A percentile compares a stretch with the other conserved stretches of the same genome.
phyloP scores from a whole-genome alignment of 1,284 basidiomycete genomes.

The Leucoagaricus sp. region DNA sequence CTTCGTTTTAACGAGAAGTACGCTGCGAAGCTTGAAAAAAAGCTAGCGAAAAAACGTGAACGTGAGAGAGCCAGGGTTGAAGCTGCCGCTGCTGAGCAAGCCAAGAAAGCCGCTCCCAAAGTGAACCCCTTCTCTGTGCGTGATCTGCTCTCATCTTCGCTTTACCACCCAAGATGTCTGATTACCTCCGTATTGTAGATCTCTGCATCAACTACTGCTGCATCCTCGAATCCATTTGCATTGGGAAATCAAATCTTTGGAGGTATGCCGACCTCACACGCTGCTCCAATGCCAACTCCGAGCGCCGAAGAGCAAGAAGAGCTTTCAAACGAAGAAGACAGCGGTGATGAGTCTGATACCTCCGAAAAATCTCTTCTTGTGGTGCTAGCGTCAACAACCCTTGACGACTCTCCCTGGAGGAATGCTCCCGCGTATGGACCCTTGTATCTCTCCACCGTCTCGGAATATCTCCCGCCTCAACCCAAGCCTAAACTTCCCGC shows the following conservation, averaged over 20 bases:
- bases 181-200: background rate
- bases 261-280: constrained; percentile 20
- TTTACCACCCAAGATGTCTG: background rate
- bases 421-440: constrained; percentile 64
- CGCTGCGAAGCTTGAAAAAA: constrained; percentile 65
- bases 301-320: constrained; percentile 30
- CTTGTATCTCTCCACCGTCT: constrained; percentile 68
- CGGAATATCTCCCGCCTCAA: constrained; percentile 66
- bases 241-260: constrained; percentile 69
- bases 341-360: constrained; percentile 32
- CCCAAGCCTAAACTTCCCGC: constrained; percentile 49
- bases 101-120: constrained; percentile 35
- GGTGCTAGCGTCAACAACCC: constrained; percentile 55
- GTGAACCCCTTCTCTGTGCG: constrained; percentile 71
- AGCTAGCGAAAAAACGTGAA: constrained; percentile 36
- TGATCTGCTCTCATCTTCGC: background rate
- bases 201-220: constrained; percentile 16
- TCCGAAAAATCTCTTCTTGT: constrained; percentile 54
- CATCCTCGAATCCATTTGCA: constrained; percentile 43
- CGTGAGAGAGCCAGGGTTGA: constrained; percentile 40
- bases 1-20: constrained; percentile 71
- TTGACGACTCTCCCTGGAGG: constrained; percentile 65
- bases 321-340: constrained; percentile 37
- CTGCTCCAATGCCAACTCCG: constrained; percentile 19
- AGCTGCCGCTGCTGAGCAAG: constrained; percentile 33